phyloP scores from a whole-genome alignment of 164 flowering plant species.

The Houttuynia cordata region DNA sequence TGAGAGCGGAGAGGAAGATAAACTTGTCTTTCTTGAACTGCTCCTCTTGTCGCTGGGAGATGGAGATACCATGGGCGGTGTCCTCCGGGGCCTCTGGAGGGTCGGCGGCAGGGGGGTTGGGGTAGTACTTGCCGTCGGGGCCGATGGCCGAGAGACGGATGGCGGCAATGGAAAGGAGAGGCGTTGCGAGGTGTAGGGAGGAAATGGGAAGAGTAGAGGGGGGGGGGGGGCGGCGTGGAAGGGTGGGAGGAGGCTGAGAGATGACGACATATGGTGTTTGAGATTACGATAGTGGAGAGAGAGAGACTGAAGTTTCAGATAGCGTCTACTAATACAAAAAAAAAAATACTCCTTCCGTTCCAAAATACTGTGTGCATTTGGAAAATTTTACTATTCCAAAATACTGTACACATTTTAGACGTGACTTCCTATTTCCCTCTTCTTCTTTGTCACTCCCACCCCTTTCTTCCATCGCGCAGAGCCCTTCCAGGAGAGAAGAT shows the following conservation, averaged over 20 bases:
- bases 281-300: no score
- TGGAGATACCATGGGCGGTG: conserved; percentile 63
- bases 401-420: no score
- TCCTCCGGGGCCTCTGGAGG: conserved; percentile 94
- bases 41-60: conserved; percentile 68
- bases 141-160: conserved; percentile 35
- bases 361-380: no score
- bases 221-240: not conserved
- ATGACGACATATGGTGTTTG: no score
- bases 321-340: no score
- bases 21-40: conserved; percentile 58
- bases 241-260: conserved; percentile 6
- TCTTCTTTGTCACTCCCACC: no score
- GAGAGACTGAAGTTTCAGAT: not conserved
- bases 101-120: conserved; percentile 64
- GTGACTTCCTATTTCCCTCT: no score
- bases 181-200: conserved; percentile 4
- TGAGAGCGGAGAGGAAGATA: conserved; percentile 57
- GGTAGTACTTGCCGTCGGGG: conserved; percentile 54
- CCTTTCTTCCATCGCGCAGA: no score
- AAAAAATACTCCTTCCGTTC: no score
- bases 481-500: no score
- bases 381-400: no score
- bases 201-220: not conserved
- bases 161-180: conserved; percentile 18